These are phyloP conservation scores for Violaceomyces palustris DNA, from an alignment of 1,284 basidiomycete genomes.

Conservation along the genomic window DNA sequence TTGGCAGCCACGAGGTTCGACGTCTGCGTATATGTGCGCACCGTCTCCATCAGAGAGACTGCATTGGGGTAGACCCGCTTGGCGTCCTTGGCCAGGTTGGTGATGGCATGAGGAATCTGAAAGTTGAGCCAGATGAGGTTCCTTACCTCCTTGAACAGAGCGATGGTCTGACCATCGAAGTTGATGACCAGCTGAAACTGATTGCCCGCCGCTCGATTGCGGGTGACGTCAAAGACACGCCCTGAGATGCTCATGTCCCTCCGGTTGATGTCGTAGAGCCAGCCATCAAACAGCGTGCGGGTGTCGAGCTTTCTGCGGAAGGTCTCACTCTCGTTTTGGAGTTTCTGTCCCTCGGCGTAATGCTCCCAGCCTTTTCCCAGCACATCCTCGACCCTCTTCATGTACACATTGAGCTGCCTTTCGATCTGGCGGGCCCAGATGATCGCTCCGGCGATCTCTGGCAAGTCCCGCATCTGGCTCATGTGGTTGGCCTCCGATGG, in stretches of 20 bases:
- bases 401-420: slow-evolving; percentile 88
- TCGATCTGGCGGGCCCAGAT: slow-evolving; percentile 99
- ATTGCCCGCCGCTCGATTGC: slow-evolving; percentile 60
- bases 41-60: slow-evolving; percentile 89
- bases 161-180: slow-evolving; percentile 96
- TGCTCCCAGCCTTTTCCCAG: slow-evolving; percentile 97
- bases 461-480: slow-evolving; percentile 94
- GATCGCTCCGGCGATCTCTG: slow-evolving; percentile 93
- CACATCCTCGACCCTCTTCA: slow-evolving; percentile 99
- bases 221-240: slow-evolving; percentile 90
- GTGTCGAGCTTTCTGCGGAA: slow-evolving; percentile 97
- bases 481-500: slow-evolving; percentile 94
- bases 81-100: slow-evolving; percentile 94
- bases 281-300: slow-evolving; percentile 86
- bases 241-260: slow-evolving; percentile 82
- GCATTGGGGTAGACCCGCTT: slow-evolving; percentile 97
- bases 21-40: slow-evolving; percentile 91
- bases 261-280: slow-evolving; percentile 90
- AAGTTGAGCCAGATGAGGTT: slow-evolving; percentile 93
- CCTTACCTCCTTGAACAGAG: slow-evolving; percentile 94
- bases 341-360: slow-evolving; percentile 96
- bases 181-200: slow-evolving; percentile 82
- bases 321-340: slow-evolving; percentile 81
- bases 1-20: slow-evolving; percentile 75
- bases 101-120: slow-evolving; percentile 86